A percentile compares a stretch with the other conserved stretches of the same genome.
Conservation (phyloP, 2,329 filamentous ascomycete genomes). For the Botrytis aclada region DNA sequence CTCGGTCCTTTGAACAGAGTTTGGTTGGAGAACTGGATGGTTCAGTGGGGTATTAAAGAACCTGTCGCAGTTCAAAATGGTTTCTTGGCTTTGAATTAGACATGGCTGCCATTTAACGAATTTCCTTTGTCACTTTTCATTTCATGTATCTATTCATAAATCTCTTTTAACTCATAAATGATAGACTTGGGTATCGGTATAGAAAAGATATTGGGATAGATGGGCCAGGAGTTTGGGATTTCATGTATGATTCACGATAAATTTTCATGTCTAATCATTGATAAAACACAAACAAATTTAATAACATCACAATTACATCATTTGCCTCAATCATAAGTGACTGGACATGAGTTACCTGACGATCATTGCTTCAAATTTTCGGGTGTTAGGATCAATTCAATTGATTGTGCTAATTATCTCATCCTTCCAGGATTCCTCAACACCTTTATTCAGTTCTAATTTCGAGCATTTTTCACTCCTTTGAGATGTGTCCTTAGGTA, state of each 20-base stretch:
- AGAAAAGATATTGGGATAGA: constrained; percentile 12
- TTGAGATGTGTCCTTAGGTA: background rate
- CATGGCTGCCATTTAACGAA: background rate
- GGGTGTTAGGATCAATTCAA: background rate
- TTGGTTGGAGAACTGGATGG: constrained; percentile 49
- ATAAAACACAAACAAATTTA: constrained; percentile 4
- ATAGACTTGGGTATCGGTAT: constrained; percentile 9
- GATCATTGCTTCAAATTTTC: background rate
- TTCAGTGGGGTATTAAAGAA: constrained; percentile 43
- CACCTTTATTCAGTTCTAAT: background rate
- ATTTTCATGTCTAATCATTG: background rate
- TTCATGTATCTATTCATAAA: background rate
- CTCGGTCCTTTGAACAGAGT: constrained; percentile 43
- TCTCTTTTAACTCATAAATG: background rate
- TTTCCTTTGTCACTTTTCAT: background rate
- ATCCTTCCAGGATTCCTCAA: background rate
- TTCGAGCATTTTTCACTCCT: background rate
- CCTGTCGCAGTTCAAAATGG: background rate
- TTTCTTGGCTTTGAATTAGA: constrained; percentile 11
- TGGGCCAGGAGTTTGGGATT: constrained; percentile 9
- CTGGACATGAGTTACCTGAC: background rate
- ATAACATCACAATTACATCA: background rate
- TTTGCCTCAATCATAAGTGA: background rate
- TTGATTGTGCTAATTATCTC: background rate
- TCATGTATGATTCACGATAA: background rate